These are phyloP conservation scores for Zygoascus ofunaensis DNA, from an alignment of 805 yeast genomes.

Conservation along the genomic window DNA sequence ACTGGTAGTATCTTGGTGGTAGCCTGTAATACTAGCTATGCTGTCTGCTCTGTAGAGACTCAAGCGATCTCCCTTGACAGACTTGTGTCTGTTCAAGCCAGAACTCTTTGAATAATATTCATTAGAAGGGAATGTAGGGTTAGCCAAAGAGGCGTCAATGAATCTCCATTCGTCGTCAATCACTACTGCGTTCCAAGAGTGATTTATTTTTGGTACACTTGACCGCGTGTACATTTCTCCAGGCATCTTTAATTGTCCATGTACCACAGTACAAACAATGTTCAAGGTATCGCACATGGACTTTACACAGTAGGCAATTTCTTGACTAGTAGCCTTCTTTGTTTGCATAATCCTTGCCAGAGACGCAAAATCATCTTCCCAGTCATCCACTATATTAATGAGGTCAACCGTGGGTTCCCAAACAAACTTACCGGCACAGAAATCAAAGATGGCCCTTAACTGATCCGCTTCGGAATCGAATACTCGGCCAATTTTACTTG, in stretches of 20 bases:
- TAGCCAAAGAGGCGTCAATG: constrained; percentile 64
- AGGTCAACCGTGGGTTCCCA: constrained; percentile 29
- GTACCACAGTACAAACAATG: constrained; percentile 63
- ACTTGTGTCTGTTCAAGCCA: neutral
- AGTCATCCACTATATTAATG: constrained; percentile 7
- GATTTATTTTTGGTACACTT: constrained; percentile 49
- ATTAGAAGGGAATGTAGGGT: constrained; percentile 44
- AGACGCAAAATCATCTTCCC: constrained; percentile 17
- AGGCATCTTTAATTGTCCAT: constrained; percentile 80
- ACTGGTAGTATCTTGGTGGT: neutral
- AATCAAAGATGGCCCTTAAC: constrained; percentile 54
- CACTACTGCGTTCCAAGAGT: constrained; percentile 79
- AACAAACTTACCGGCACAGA: constrained; percentile 51
- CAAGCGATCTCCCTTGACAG: neutral
- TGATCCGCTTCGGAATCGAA: constrained; percentile 48
- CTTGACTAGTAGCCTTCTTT: constrained; percentile 56
- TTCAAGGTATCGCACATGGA: constrained; percentile 62
- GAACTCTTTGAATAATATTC: constrained; percentile 32
- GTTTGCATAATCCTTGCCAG: constrained; percentile 28
- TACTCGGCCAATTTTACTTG: constrained; percentile 43
- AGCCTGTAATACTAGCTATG: neutral
- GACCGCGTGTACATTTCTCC: constrained; percentile 41
- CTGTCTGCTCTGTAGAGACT: neutral
- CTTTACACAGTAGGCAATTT: constrained; percentile 67
- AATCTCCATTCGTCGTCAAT: constrained; percentile 72